Evolutionary conservation across 2,329 filamentous ascomycete species (phyloP).

Genomic region (Pseudopyrenochaeta lycopersici): DNA sequence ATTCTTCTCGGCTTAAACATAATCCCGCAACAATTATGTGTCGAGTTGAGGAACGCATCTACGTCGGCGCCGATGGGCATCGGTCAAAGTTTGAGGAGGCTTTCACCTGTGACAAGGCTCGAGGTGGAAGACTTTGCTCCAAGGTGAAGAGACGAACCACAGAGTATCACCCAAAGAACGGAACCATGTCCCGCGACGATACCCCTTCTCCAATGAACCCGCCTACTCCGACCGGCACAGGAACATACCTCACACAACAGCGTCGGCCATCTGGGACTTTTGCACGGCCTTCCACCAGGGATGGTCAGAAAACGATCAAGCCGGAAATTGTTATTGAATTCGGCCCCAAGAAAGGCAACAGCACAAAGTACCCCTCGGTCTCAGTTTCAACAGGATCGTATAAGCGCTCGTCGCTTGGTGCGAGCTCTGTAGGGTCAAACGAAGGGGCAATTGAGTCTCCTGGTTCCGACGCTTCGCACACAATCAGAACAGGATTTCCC

Average conservation of each 20-base stretch:
- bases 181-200: slow-evolving; percentile 27
- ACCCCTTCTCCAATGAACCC: slow-evolving; percentile 43
- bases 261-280: slow-evolving; percentile 34
- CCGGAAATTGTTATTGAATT: slow-evolving; percentile 42
- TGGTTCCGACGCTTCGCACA: slow-evolving; percentile 42
- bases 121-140: slow-evolving; percentile 30
- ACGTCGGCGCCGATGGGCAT: slow-evolving; percentile 35
- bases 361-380: slow-evolving; percentile 33
- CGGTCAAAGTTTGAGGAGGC: slow-evolving; percentile 33
- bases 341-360: slow-evolving; percentile 33
- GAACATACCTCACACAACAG: slow-evolving; percentile 32
- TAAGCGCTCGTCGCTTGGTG: slow-evolving; percentile 39
- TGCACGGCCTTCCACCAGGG: slow-evolving; percentile 36
- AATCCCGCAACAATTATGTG: slow-evolving; percentile 35
- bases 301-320: slow-evolving; percentile 29
- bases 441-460: slow-evolving; percentile 39
- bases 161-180: slow-evolving; percentile 31
- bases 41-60: slow-evolving; percentile 41
- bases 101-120: slow-evolving; percentile 36
- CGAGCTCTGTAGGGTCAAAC: slow-evolving; percentile 27
- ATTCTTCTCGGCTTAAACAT: background rate
- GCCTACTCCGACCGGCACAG: slow-evolving; percentile 37
- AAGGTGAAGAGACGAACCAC: slow-evolving; percentile 32
- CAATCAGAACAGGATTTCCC: slow-evolving; percentile 43
- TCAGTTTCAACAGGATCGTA: slow-evolving; percentile 23